phyloP scores from a whole-genome alignment of 2,329 filamentous ascomycete genomes.

The Catunica adiposa region DNA sequence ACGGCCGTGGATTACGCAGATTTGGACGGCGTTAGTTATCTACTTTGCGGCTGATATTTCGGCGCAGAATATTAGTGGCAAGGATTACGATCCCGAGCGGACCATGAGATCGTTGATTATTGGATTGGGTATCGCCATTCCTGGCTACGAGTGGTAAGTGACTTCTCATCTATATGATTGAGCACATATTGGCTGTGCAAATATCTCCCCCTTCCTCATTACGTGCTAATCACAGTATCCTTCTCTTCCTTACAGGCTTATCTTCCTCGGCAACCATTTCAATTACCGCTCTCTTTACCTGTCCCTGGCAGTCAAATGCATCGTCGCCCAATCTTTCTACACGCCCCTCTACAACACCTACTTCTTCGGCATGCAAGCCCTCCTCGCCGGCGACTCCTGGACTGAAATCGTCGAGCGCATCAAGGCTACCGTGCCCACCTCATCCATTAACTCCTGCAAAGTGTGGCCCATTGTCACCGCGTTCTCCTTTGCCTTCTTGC shows the following conservation, averaged over 20 bases:
- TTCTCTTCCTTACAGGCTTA: constrained; percentile 37
- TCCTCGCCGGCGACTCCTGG: constrained; percentile 51
- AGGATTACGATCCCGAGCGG: constrained; percentile 49
- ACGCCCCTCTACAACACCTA: constrained; percentile 70
- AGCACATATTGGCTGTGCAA: neutral
- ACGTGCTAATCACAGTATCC: neutral
- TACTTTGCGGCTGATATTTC: constrained; percentile 64
- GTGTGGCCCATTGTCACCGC: constrained; percentile 80
- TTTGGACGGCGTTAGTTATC: constrained; percentile 58
- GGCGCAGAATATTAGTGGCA: constrained; percentile 51
- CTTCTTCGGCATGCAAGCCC: constrained; percentile 67
- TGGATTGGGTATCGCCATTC: constrained; percentile 47
- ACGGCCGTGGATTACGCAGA: constrained; percentile 63
- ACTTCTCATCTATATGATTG: too few relatives aligned
- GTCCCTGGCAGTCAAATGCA: constrained; percentile 60
- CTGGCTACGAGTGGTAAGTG: constrained; percentile 62
- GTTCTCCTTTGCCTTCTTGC: constrained; percentile 72
- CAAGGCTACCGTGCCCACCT: constrained; percentile 57
- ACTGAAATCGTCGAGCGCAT: constrained; percentile 53
- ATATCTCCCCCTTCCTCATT: neutral
- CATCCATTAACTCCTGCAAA: constrained; percentile 64
- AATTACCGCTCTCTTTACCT: constrained; percentile 61
- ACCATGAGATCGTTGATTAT: constrained; percentile 59
- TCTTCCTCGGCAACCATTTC: constrained; percentile 66
- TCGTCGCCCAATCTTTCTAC: constrained; percentile 64